A percentile compares a stretch with the other conserved stretches of the same genome.
These are phyloP conservation scores for Cyberlindnera japonica DNA, from an alignment of 805 yeast species.

Conservation along the genomic window DNA sequence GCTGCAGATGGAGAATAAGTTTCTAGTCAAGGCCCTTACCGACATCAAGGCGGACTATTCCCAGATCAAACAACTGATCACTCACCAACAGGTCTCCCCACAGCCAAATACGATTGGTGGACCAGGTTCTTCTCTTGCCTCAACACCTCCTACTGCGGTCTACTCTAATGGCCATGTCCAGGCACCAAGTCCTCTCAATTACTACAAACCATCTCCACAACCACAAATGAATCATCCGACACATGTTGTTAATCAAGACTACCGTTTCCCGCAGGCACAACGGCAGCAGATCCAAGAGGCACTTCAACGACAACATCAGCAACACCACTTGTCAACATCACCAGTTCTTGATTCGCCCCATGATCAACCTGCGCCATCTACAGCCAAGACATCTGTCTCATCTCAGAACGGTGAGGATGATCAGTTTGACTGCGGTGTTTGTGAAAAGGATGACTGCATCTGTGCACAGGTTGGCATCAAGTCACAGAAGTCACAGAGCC, in stretches of 20 bases:
- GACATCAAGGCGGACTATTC: conserved; percentile 28
- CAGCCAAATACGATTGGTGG: conserved; percentile 17
- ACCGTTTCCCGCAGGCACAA: conserved; percentile 6
- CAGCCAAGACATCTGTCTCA: conserved; percentile 21
- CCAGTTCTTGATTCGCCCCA: conserved; percentile 35
- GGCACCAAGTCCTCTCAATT: conserved; percentile 32
- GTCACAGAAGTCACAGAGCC: conserved; percentile 9
- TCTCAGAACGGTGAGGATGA: conserved; percentile 20
- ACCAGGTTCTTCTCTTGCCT: conserved; percentile 11
- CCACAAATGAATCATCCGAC: conserved; percentile 11
- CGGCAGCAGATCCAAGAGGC: conserved; percentile 1
- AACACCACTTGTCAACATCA: conserved; percentile 39
- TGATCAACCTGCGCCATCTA: conserved; percentile 13
- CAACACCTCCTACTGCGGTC: conserved; percentile 22
- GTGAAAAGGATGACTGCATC: conserved; percentile 63
- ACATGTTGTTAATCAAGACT: conserved; percentile 7
- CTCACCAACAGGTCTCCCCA: conserved; percentile 4
- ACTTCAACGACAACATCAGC: background rate
- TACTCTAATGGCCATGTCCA: conserved; percentile 25
- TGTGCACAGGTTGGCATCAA: conserved; percentile 45
- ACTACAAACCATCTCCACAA: conserved; percentile 46
- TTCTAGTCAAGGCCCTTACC: conserved; percentile 28
- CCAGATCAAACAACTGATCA: conserved; percentile 19
- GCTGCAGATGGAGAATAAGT: conserved; percentile 33
- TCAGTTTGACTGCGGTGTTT: conserved; percentile 54